Evolutionary conservation across 805 yeast species (phyloP), one percentile per base, ranked within the genome.

Genomic region (Schwanniomyces vanrijiae): DNA sequence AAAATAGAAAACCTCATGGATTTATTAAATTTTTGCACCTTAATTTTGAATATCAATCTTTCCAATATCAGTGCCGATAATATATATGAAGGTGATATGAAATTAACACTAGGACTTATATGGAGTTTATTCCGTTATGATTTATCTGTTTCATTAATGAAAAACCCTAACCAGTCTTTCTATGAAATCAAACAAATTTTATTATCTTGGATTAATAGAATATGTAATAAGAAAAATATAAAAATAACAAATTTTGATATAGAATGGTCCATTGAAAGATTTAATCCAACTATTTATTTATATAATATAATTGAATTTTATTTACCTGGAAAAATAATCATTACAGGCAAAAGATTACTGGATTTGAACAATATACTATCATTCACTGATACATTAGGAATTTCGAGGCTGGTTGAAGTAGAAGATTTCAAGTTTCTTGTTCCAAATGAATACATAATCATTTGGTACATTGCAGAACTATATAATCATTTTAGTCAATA

Each of bases 391-490:
- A 54, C 69, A 8, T 61, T 79, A 20, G 80, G 77, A 1, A 78
- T 84, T 24, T 79, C 82, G 1, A 71, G 66, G 41, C 62, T 84
- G 43, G 71, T 82, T 4, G 84, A 81, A 44, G 75, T 71, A 1
- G 83, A 80, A 29, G 87, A 82, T 61, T 71, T 83, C 47, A 65
- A 65, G 31, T 65, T 70, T 19, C 56, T 66, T 11, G 69, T 66
- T 20, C 86, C 86, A 0, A 88, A 84, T 51, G 89, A 84, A 51
- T 76, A 80, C 52, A 74, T 83, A 35, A 68, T 84, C 13, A 71
- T 83, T 53, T 75, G 84, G 14, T 83, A 80, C 56, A 61, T 83
- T 9, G 75, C 84, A 11, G 78, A 82, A 54, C 79, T 84, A 82
- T 82, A 73, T 62, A 80, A 78, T 46, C 52, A 49, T 21, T 68